Conservation (phyloP, 345 rosid genomes). For the Arabidopsis suecica region DNA sequence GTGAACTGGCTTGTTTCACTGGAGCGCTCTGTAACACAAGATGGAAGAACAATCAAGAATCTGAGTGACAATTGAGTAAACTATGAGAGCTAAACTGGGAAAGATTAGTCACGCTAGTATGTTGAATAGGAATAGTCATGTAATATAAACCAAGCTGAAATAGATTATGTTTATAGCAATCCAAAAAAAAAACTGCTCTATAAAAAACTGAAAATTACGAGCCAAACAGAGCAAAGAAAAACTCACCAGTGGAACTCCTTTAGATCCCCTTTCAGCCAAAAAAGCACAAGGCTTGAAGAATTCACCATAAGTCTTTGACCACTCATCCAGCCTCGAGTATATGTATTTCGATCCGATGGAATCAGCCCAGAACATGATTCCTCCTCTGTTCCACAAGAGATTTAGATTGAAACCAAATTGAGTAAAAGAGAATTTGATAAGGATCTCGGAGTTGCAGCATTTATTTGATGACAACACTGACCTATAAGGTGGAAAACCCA, state of each 20-base stretch:
- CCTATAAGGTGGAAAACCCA: slow-evolving; percentile 99
- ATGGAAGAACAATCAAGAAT: slow-evolving; percentile 6
- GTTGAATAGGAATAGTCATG: not conserved
- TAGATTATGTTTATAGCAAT: not conserved
- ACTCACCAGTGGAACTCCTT: slow-evolving; percentile 70
- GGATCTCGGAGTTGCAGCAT: not conserved
- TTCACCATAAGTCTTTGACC: slow-evolving; percentile 78
- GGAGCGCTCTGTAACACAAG: slow-evolving; percentile 68
- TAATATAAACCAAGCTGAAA: not conserved
- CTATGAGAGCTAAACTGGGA: not conserved
- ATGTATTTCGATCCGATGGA: slow-evolving; percentile 77
- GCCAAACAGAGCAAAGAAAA: not conserved
- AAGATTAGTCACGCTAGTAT: not conserved
- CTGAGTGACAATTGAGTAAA: not conserved
- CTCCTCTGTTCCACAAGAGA: slow-evolving; percentile 71
- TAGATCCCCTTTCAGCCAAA: slow-evolving; percentile 80
- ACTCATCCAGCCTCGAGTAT: slow-evolving; percentile 71
- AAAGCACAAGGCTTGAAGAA: slow-evolving; percentile 95
- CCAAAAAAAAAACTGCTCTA: not conserved
- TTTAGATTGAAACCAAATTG: slow-evolving; percentile 11
- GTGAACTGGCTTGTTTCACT: slow-evolving; percentile 51
- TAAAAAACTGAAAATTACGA: not conserved
- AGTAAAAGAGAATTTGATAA: not conserved
- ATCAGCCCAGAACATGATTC: slow-evolving; percentile 95
- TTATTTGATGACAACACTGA: slow-evolving; percentile 33